Evolutionary conservation across 768 basidiomycete genomes (phyloP).

Genomic region (Boletus barrowsii): DNA sequence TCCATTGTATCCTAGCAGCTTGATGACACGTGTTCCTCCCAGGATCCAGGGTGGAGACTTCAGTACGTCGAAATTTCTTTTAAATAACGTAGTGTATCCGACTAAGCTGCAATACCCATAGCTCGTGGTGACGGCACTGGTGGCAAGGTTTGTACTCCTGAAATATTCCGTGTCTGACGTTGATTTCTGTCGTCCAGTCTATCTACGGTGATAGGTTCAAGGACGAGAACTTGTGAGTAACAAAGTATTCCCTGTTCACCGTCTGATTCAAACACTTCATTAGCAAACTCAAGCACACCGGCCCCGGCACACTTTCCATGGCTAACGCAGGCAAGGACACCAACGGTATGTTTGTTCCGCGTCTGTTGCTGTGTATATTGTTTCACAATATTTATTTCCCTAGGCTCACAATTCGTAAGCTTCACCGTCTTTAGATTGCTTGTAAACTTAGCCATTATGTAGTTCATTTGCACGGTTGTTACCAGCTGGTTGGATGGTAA

Average conservation of each 20-base stretch:
- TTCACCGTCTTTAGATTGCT: neutral
- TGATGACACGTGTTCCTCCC: conserved; percentile 1
- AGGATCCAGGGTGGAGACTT: conserved; percentile 99
- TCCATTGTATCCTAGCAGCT: neutral
- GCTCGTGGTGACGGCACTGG: conserved; percentile 87
- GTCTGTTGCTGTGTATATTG: neutral
- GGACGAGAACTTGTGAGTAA: conserved; percentile 90
- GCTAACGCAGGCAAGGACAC: conserved; percentile 92
- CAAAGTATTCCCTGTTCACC: neutral
- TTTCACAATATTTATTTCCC: conserved; percentile 2
- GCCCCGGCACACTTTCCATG: conserved; percentile 87
- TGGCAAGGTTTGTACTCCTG: conserved; percentile 60
- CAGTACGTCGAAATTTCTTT: conserved; percentile 51
- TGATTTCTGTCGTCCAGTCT: conserved; percentile 44
- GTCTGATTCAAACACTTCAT: neutral
- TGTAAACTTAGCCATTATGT: neutral
- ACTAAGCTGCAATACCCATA: conserved; percentile 29
- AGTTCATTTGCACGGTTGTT: conserved; percentile 91
- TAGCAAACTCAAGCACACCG: conserved; percentile 95
- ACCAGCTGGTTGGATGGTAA: conserved; percentile 91
- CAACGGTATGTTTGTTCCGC: conserved; percentile 57
- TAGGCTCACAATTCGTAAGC: conserved; percentile 85
- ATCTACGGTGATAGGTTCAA: conserved; percentile 90
- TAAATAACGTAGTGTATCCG: neutral
- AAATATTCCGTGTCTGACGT: neutral